Conservation (phyloP, 2,329 filamentous ascomycete genomes). For the Neonectria hederae region DNA sequence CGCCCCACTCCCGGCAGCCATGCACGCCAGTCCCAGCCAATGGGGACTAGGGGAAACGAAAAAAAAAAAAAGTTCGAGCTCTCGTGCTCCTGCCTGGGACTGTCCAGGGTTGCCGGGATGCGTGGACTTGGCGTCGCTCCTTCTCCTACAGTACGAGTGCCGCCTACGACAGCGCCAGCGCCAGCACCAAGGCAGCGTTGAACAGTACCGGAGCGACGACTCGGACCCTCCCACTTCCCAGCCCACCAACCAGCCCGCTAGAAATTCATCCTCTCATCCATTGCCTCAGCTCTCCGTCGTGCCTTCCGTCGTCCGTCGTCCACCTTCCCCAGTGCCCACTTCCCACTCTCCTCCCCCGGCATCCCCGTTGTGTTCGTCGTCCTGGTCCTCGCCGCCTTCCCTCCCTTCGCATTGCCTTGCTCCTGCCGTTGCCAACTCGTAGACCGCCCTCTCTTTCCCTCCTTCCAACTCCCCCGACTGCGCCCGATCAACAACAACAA, state of each 20-base stretch:
- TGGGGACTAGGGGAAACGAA: conserved; percentile 44
- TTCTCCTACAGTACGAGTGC: conserved; percentile 7
- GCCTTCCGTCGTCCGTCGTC: conserved; percentile 14
- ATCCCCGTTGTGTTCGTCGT: conserved; percentile 25
- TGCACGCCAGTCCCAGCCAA: conserved; percentile 48
- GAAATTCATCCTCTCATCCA: conserved; percentile 34
- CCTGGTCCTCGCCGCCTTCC: conserved; percentile 24
- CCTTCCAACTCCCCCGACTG: conserved; percentile 35
- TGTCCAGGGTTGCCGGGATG: conserved; percentile 24
- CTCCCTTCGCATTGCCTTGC: conserved; percentile 31
- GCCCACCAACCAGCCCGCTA: conserved; percentile 14
- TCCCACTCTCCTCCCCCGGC: conserved; percentile 29
- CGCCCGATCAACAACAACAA: conserved; percentile 37
- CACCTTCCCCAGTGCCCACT: conserved; percentile 36
- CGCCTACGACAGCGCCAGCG: not conserved
- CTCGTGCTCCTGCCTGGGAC: conserved; percentile 43
- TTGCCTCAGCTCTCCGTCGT: conserved; percentile 35
- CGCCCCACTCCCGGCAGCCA: conserved; percentile 48
- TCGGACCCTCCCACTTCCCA: conserved; percentile 3
- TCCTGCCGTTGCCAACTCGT: conserved; percentile 38
- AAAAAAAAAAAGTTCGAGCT: conserved; percentile 53
- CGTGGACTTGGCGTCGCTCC: conserved; percentile 11
- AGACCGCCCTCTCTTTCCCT: conserved; percentile 39
- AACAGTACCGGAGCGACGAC: too few relatives aligned
- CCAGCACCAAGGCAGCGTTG: not conserved